Evolutionary conservation across 108 stramenopile species (phyloP), one percentile per base, ranked within the genome.

Genomic region (Cyclostephanos tholiformis): DNA sequence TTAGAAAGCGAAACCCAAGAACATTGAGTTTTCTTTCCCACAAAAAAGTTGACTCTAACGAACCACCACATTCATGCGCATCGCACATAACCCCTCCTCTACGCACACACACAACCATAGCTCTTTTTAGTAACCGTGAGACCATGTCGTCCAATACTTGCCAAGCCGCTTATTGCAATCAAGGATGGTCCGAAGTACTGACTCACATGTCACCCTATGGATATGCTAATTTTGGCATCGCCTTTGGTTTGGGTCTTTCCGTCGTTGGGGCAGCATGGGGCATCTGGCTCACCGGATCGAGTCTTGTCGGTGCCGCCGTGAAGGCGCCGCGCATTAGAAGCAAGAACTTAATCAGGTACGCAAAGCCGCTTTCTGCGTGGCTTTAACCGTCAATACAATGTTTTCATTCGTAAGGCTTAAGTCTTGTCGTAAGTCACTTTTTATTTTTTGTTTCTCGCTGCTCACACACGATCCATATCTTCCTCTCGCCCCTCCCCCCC

Each of bases 161-260:
- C 83, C 72, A 76, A 70, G 83, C 86, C 38, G 78, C 85, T 68
- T 91, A 82, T 65, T 91, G 94, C 70, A 92, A 91, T 80, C 75
- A 80, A 70, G 97, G 96, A 82, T 99, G 98, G 98, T 73, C 85
- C n/a, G 98, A 98, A 78, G 93, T 98, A 57, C 87, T 98, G 67
- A 94, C 97, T 14, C 96, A 98, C 88, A 97, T 98, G 89, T 98
- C 97, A 26, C 98, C 99, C 17, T 98, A 97, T 60, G 96, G 97
- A 25, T 98, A 85, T 85, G 98, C 97, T 23, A 92, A 95, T 77
- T 91, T 98, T 68, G 99, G 99, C 12, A 96, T 98, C 58, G 98
- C 96, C 11, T 97, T 99, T 50, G 97, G 96, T 69, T 75, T 99
- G 17, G 97, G 96, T 63, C 89, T 99, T 9, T 93, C 91, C 29